Conservation (phyloP, 2,329 filamentous ascomycete species). For the Myotisia sp. region DNA sequence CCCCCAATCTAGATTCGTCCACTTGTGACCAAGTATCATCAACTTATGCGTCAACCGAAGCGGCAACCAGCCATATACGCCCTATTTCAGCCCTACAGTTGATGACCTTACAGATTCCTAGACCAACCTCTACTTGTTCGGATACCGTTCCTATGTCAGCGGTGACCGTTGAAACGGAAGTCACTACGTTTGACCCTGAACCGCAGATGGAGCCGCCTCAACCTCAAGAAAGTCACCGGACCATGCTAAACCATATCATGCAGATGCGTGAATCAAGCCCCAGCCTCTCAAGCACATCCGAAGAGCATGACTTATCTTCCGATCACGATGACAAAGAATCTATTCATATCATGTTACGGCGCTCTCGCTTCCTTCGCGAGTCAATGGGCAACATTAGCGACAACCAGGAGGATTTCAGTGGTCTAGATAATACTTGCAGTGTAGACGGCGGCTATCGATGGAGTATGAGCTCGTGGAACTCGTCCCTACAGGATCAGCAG, state of each 20-base stretch:
- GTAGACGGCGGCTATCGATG: slow-evolving; percentile 21
- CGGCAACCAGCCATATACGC: not conserved
- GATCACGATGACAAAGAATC: slow-evolving; percentile 38
- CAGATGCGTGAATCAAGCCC: slow-evolving; percentile 35
- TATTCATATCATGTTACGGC: slow-evolving; percentile 41
- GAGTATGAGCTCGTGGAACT: slow-evolving; percentile 34
- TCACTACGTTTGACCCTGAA: slow-evolving; percentile 51
- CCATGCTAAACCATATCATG: slow-evolving; percentile 37
- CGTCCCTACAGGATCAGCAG: slow-evolving; percentile 23
- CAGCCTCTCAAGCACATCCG: slow-evolving; percentile 25
- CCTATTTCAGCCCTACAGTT: too few relatives aligned
- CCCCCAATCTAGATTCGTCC: slow-evolving; percentile 9
- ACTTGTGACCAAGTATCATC: not conserved
- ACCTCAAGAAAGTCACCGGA: slow-evolving; percentile 22
- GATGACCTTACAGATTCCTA: not conserved
- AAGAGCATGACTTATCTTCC: slow-evolving; percentile 25
- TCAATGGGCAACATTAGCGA: slow-evolving; percentile 18
- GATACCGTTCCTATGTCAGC: slow-evolving; percentile 45
- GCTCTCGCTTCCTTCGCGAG: slow-evolving; percentile 30
- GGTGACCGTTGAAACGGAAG: slow-evolving; percentile 49
- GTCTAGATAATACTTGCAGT: slow-evolving; percentile 12
- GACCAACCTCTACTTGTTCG: slow-evolving; percentile 15
- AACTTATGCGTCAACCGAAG: not conserved
- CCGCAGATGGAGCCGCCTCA: slow-evolving; percentile 45
- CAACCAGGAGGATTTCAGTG: slow-evolving; percentile 18